These are phyloP conservation scores for Halenospora varia DNA, from an alignment of 495 filamentous ascomycete species.

Conservation along the genomic window DNA sequence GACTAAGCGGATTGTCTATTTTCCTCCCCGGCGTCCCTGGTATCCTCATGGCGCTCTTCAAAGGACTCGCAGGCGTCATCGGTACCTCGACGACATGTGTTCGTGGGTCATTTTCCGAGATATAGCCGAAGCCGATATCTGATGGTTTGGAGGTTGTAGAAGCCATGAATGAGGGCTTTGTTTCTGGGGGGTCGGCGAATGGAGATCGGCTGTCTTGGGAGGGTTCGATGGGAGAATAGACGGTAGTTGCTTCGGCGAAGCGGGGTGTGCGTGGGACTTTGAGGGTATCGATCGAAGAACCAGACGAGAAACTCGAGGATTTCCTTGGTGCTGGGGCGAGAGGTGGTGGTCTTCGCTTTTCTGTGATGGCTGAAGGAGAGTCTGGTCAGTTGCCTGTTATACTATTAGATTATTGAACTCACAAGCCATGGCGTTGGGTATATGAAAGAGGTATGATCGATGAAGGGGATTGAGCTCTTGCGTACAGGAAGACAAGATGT, in stretches of 20 bases:
- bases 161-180: constrained; percentile 45
- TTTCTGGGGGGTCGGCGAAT: constrained; percentile 59
- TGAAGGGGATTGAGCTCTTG: background rate
- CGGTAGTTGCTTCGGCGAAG: constrained; percentile 85
- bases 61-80: constrained; percentile 65
- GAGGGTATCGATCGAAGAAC: constrained; percentile 49
- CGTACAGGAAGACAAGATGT: constrained; percentile 18
- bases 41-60: constrained; percentile 82
- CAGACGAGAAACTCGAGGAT: constrained; percentile 47
- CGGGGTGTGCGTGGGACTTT: constrained; percentile 73
- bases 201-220: constrained; percentile 48
- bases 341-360: constrained; percentile 47
- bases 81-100: constrained; percentile 45
- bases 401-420: background rate
- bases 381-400: constrained; percentile 19
- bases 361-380: constrained; percentile 27
- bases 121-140: constrained; percentile 91
- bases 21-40: constrained; percentile 72
- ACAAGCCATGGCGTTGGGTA: constrained; percentile 9
- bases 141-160: constrained; percentile 66
- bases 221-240: constrained; percentile 76
- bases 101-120: constrained; percentile 52
- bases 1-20: constrained; percentile 67
- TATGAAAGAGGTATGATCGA: background rate
- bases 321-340: constrained; percentile 40